Evolutionary conservation across 352 stramenopile species (phyloP), one percentile per base, ranked within the genome.

Genomic region (Phytophthora quininea): DNA sequence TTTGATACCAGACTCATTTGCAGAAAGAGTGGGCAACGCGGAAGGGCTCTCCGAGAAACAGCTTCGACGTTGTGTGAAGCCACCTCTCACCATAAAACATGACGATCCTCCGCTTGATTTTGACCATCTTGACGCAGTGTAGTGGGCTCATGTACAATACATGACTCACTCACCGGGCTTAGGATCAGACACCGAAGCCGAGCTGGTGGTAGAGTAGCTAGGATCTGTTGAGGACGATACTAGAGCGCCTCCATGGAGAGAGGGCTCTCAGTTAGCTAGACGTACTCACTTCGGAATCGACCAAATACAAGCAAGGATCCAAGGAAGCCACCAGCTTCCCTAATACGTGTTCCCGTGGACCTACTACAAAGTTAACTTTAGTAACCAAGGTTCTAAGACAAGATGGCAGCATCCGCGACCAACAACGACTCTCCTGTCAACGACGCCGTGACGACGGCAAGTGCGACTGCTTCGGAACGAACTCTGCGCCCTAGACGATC

Each of bases 361-460:
- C 15, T 7, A 47, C 40, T 47, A 47, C 40, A 47, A 47, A 47
- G 40, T 47, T 47, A 47, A 47, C 40, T 47, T 6, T 47, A 47
- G 40, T 47, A 14, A 47, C 9, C 15, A 47, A 47, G 40, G 40
- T 47, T 47, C 11, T 14, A 24, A 24, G 4, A 14, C 5, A 47
- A 47, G 19, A 47, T 47, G 40, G 6, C 40, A 6, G 11, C 5
- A 47, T 24, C 40, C 15, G 15, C 19, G 3, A 15, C 9, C 5
- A 15, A 47, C 11, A 24, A 7, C 8, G 19, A 47, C 40, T 47
- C 40, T 6, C 3, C 9, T n/a, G 40, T n/a, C n/a, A 24, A 14
- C 15, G 40, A 47, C 6, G 3, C 15, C 3, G 40, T 14, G 15
- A 47, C 40, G 19, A 24, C 5, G 5, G 3, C 40, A 47, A 47